Evolutionary conservation across 1,284 basidiomycete species (phyloP), one percentile per base, ranked within the genome.

Genomic region (Rhodotorula sp.): DNA sequence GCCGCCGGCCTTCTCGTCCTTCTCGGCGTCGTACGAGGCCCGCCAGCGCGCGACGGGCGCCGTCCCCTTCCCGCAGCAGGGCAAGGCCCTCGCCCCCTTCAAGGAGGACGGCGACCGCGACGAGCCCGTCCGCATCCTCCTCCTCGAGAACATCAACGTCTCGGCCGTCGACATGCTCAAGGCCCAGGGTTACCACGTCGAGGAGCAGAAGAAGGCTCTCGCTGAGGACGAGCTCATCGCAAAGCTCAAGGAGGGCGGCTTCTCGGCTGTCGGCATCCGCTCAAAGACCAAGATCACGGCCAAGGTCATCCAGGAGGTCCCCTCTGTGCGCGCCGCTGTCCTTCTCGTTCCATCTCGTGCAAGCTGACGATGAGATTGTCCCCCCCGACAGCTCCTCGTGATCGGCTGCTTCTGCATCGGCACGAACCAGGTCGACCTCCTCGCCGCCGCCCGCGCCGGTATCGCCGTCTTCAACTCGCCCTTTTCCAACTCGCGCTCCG

Each of bases 321-420:
- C 88, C 61, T 92, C 92, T 85, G 92, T 89, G 78, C 66, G 84
- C 66, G 8, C 12, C 50, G 17, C 23, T 46, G 67, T 49, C 3
- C 13, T 50, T 57, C 16, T 14, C n/a, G 34, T 9, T 34, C 34
- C 34, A 34, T 34, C 34, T 34, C 5, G 34, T 34, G 34, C 17
- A 8, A 42, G n/a, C 13, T 16, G n/a, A 12, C 49, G 44, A 16
- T 44, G 12, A 12, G 4, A 25, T 44, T 7, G 75, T 78, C 1
- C 71, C 71, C 10, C 17, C 25, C n/a, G n/a, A 8, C 79, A 97
- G 93, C 90, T 99, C 55, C 87, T 99, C 21, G 93, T 90, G 78
- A 93, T 99, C 74, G 97, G 97, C 54, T 99, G 97, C 83, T 99
- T 99, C 88, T 99, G 97, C 84, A 99, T 99, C 79, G 97, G 97